phyloP scores from a whole-genome alignment of 2,329 filamentous ascomycete genomes.

The Claviceps sorghi region DNA sequence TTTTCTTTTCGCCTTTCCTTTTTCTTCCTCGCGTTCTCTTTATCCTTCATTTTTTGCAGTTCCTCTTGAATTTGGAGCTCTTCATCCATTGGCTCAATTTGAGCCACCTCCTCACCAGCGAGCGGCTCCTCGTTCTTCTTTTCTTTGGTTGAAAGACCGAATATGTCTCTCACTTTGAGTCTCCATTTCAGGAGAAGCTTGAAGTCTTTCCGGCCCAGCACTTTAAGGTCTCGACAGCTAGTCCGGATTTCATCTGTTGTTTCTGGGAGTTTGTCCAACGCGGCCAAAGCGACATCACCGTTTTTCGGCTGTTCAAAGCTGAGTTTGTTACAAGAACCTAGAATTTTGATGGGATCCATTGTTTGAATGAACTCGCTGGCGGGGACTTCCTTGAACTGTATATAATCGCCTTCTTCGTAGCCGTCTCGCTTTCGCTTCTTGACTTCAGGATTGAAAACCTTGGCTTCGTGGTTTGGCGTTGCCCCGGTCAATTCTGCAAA shows the following conservation, averaged over 20 bases:
- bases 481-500: conserved; percentile 83
- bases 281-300: conserved; percentile 73
- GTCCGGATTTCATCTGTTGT: conserved; percentile 69
- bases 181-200: conserved; percentile 81
- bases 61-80: conserved; percentile 84
- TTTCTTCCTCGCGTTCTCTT: conserved; percentile 61
- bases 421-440: conserved; percentile 97
- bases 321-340: conserved; percentile 73
- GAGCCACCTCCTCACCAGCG: conserved; percentile 46
- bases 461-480: conserved; percentile 88
- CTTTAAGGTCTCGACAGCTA: conserved; percentile 72
- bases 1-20: conserved; percentile 78
- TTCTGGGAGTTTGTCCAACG: conserved; percentile 71
- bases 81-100: conserved; percentile 85
- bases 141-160: conserved; percentile 55
- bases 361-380: conserved; percentile 93
- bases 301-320: conserved; percentile 68
- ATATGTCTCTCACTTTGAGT: conserved; percentile 74
- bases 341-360: conserved; percentile 78
- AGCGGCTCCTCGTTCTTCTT: conserved; percentile 46
- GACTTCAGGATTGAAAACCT: conserved; percentile 91
- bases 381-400: conserved; percentile 74
- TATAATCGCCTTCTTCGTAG: conserved; percentile 93
- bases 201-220: conserved; percentile 89
- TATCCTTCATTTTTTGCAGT: conserved; percentile 67